A percentile compares a stretch with the other conserved stretches of the same genome.
Evolutionary conservation across 2,329 filamentous ascomycete genomes (phyloP).

Genomic region (Trichoderma atrobrunneum): DNA sequence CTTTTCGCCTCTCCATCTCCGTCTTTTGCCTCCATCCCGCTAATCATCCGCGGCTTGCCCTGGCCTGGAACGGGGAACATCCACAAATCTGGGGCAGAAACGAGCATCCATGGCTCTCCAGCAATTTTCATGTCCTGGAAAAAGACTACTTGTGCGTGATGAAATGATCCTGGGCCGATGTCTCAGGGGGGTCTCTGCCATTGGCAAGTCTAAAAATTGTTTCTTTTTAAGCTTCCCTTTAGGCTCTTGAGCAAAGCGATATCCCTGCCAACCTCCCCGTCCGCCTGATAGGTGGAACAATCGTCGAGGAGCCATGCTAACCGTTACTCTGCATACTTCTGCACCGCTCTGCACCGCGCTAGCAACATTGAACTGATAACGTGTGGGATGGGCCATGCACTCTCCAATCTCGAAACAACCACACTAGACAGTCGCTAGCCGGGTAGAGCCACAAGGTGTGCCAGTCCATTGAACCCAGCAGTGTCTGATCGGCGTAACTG

Average conservation of each 20-base stretch:
- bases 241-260: neutral
- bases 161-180: neutral
- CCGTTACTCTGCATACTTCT: neutral
- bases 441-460: neutral
- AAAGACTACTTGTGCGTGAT: neutral
- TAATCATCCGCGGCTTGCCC: neutral
- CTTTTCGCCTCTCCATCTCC: neutral
- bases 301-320: neutral
- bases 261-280: neutral
- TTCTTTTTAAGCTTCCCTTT: constrained; percentile 15
- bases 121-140: neutral
- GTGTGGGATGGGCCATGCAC: neutral
- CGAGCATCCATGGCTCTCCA: neutral
- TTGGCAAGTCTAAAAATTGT: neutral
- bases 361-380: neutral
- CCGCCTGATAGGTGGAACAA: constrained; percentile 13
- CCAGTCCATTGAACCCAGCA: neutral
- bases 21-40: neutral
- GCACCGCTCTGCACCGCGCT: neutral
- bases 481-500: neutral
- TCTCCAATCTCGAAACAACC: neutral
- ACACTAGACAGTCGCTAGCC: neutral
- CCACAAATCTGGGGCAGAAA: neutral
- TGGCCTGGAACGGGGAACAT: neutral
- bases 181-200: neutral